Conservation (phyloP, 805 yeast genomes). For the Zygotorulaspora chibaensis region DNA sequence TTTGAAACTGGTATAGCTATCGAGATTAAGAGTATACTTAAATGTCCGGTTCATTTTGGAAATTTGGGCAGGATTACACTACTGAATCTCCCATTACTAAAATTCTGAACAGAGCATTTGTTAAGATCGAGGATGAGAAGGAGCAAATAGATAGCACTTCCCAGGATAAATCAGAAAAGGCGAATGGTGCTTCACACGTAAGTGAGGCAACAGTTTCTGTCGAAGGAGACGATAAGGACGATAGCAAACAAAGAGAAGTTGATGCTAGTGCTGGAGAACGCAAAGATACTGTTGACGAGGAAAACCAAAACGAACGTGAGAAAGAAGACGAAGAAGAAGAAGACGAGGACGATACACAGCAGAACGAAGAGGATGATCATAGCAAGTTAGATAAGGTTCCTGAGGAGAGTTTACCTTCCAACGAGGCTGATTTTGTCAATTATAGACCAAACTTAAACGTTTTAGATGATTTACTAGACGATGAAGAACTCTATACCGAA, state of each 20-base stretch:
- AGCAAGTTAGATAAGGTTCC: slow-evolving; percentile 26
- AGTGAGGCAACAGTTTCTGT: not conserved
- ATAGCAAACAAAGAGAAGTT: slow-evolving; percentile 35
- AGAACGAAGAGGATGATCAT: slow-evolving; percentile 20
- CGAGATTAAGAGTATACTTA: not conserved
- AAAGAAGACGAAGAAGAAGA: slow-evolving; percentile 8
- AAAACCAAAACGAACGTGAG: slow-evolving; percentile 9
- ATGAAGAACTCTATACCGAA: slow-evolving; percentile 70
- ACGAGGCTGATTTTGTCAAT: slow-evolving; percentile 34
- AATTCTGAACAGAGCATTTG: slow-evolving; percentile 38
- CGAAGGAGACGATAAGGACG: slow-evolving; percentile 3
- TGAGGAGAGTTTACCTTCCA: slow-evolving; percentile 30
- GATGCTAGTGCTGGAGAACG: slow-evolving; percentile 14
- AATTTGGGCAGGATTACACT: slow-evolving; percentile 54
- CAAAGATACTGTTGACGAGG: slow-evolving; percentile 34
- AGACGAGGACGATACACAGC: slow-evolving; percentile 2
- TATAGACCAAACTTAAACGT: slow-evolving; percentile 41
- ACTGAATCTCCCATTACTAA: slow-evolving; percentile 52
- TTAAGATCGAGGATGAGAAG: slow-evolving; percentile 22
- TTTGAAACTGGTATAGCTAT: not conserved
- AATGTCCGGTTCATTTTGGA: slow-evolving; percentile 54
- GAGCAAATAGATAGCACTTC: slow-evolving; percentile 5
- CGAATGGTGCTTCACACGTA: slow-evolving; percentile 17
- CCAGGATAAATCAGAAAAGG: slow-evolving; percentile 23
- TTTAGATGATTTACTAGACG: slow-evolving; percentile 63